Percentiles rank a stretch among this genome's conserved stretches.
phyloP scores from a whole-genome alignment of 2,329 filamentous ascomycete species.

The Epichloe bromicola region DNA sequence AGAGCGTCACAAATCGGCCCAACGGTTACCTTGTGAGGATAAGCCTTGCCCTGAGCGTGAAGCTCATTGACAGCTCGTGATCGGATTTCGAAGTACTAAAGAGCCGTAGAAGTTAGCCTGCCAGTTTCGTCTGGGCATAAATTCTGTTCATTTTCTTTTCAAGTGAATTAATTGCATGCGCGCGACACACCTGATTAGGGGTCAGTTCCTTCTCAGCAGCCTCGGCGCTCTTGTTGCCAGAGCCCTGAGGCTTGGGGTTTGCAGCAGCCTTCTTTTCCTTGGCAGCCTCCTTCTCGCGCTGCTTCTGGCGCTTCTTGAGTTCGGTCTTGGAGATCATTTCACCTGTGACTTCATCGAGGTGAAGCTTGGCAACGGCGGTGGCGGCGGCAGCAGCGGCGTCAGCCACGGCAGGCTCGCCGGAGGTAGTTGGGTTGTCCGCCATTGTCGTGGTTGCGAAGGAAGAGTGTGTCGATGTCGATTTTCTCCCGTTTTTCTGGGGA shows the following conservation, averaged over 20 bases:
- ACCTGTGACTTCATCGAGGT: slow-evolving; percentile 86
- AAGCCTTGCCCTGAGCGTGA: slow-evolving; percentile 34
- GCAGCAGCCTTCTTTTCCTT: slow-evolving; percentile 76
- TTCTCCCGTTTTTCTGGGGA: neutral
- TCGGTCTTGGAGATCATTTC: slow-evolving; percentile 75
- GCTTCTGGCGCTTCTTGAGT: slow-evolving; percentile 93
- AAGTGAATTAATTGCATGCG: neutral
- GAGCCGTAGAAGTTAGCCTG: neutral
- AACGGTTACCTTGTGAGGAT: slow-evolving; percentile 60
- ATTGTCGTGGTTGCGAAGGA: slow-evolving; percentile 10
- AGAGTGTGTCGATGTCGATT: neutral
- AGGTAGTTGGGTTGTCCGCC: slow-evolving; percentile 19
- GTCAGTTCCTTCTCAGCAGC: slow-evolving; percentile 42
- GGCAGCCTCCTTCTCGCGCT: slow-evolving; percentile 71
- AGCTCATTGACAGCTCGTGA: slow-evolving; percentile 54
- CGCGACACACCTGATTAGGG: slow-evolving; percentile 32
- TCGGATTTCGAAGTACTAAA: slow-evolving; percentile 82
- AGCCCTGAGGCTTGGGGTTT: slow-evolving; percentile 49
- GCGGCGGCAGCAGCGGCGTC: slow-evolving; percentile 43
- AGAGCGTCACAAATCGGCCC: neutral
- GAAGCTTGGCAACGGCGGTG: slow-evolving; percentile 54
- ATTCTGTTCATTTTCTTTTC: neutral
- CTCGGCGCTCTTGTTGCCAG: slow-evolving; percentile 46
- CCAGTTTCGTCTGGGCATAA: neutral
- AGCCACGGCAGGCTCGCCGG: slow-evolving; percentile 27